Base-by-base conservation (phyloP, 495 filamentous ascomycete genomes). In the Penicillium simplicissimum region DNA sequence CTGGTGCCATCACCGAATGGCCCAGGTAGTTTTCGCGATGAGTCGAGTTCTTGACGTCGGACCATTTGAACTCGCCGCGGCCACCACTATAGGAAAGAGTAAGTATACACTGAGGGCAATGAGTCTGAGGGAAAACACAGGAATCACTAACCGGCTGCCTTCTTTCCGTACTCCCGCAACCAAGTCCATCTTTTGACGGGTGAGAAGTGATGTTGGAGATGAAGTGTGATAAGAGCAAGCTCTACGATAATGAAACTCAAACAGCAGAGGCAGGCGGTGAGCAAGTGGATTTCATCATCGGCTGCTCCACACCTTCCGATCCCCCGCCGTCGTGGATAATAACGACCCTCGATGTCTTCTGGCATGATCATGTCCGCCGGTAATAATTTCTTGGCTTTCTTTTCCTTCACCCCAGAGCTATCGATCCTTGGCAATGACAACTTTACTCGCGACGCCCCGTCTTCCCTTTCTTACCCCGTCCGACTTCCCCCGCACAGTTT, bases 11-110 rank as follows among this genome's bases (percentile, higher is more conserved):
- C 54, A 98, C 71, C 23, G 91, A 96, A 74, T 98, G 95, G 43
- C 96, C 95, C 0, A 98, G 88, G 74, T 98, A 98, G 75, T 98
- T 97, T 71, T 98, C 94, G 66, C 95, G 91, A 67, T 97, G 93
- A 42, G 82, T 75, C 40, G 92, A 93, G 53, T 82, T 84, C 67
- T 93, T 88, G 70, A 98, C 95, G 68, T 96, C 91, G 63, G 93
- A 89, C 95, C 95, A 98, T 78, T 87, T 91, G 84, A 98, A 98
- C 72, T 96, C 91, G 77, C 86, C 88, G 69, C 88, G 88, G 67
- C 95, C 95, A 67, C 95, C 95, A 66, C 95, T 86, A 57, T n/a
- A 51, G 38, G 17, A 48, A 52, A 6, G 33, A 36, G 40, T 67
- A 68, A 36, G 47, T 23, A 19, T 42, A 25, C 28, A 17, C 31